These are phyloP conservation scores for Globisporangium lucens DNA, from an alignment of 352 stramenopile genomes.

Conservation along the genomic window DNA sequence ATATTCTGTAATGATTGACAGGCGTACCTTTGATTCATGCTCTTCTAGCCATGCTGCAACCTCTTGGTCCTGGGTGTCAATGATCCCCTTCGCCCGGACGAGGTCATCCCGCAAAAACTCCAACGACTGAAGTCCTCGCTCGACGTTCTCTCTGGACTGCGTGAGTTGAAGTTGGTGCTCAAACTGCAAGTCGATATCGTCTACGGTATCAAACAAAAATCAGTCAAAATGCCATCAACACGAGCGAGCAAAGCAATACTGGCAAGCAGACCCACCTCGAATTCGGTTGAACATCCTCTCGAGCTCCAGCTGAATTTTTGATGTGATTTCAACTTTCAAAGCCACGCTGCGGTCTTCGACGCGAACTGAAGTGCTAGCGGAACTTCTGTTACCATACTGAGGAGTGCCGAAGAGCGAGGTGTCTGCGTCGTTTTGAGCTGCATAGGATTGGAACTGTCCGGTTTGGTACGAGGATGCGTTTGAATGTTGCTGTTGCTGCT, in stretches of 20 bases:
- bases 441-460: conserved; percentile 25
- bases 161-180: conserved; percentile 82
- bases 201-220: conserved; percentile 11
- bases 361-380: conserved; percentile 1
- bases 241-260: background rate
- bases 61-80: conserved; percentile 60
- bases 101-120: conserved; percentile 72
- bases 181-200: conserved; percentile 85
- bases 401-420: conserved; percentile 44
- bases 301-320: conserved; percentile 77
- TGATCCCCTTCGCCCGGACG: conserved; percentile 38
- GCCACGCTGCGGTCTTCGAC: conserved; percentile 44
- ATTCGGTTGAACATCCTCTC: conserved; percentile 80
- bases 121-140: conserved; percentile 72
- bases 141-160: conserved; percentile 73
- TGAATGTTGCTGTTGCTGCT: conserved; percentile 23
- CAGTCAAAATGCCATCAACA: background rate
- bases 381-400: conserved; percentile 4
- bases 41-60: conserved; percentile 65
- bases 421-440: conserved; percentile 20
- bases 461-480: conserved; percentile 13
- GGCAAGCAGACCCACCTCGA: conserved; percentile 31
- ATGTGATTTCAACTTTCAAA: conserved; percentile 70
- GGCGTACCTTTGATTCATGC: conserved; percentile 63
- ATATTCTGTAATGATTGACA: background rate